These are phyloP conservation scores for Penicillium psychrosexuale DNA, from an alignment of 2,329 filamentous ascomycete species.

Conservation along the genomic window DNA sequence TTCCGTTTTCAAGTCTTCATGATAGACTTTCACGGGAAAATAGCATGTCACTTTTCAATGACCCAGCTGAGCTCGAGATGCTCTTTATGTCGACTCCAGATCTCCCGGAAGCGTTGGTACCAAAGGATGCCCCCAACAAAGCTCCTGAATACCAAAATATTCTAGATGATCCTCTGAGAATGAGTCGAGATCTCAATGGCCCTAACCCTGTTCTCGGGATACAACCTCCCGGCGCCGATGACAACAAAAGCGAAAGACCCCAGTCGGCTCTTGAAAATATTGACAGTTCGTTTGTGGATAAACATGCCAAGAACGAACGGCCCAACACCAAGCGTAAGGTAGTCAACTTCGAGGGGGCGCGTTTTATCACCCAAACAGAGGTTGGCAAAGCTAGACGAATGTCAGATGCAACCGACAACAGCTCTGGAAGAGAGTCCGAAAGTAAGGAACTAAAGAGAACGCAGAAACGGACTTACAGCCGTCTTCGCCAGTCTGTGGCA, in stretches of 20 bases:
- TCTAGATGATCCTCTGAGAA: neutral
- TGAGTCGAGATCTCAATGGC: neutral
- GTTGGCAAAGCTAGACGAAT: neutral
- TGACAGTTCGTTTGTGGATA: neutral
- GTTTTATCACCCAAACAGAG: neutral
- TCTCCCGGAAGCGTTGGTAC: neutral
- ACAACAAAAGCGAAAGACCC: neutral
- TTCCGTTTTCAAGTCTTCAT: constrained; percentile 34
- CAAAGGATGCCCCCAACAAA: neutral
- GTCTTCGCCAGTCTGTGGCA: constrained; percentile 16
- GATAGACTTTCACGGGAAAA: constrained; percentile 18
- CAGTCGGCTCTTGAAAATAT: neutral
- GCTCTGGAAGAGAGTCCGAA: constrained; percentile 1
- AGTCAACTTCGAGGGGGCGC: constrained; percentile 23
- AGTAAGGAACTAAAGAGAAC: constrained; percentile 16
- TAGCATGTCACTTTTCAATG: constrained; percentile 17
- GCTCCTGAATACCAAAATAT: neutral
- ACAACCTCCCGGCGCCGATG: neutral
- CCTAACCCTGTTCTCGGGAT: neutral
- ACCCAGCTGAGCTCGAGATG: constrained; percentile 28
- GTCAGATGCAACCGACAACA: constrained; percentile 4
- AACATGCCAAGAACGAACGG: neutral
- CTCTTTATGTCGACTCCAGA: constrained; percentile 25
- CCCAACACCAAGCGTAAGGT: constrained; percentile 20
- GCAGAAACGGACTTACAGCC: constrained; percentile 24